Conservation (phyloP, 2,329 filamentous ascomycete species). For the Dothideomycetes sp. region DNA sequence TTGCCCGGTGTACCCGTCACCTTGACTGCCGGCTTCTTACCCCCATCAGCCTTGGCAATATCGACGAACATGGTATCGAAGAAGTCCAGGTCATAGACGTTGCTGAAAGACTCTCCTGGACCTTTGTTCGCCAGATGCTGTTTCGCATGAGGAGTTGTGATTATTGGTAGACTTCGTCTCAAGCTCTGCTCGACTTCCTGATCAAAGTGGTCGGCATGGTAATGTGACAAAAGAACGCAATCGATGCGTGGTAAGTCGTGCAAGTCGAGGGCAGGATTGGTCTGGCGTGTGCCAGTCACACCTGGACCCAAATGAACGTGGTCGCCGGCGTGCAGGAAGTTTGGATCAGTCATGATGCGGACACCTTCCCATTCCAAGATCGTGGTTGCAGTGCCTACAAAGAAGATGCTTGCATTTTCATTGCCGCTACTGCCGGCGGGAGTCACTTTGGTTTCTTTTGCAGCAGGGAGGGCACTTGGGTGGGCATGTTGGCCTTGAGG, state of each 20-base stretch:
- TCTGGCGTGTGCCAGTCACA: conserved; percentile 43
- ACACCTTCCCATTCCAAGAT: conserved; percentile 43
- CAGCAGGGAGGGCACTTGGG: conserved; percentile 26
- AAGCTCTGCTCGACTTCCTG: conserved; percentile 39
- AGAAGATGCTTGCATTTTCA: conserved; percentile 38
- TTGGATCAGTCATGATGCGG: conserved; percentile 47
- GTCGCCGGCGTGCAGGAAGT: conserved; percentile 55
- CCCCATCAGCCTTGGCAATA: conserved; percentile 17
- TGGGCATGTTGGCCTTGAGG: conserved; percentile 11
- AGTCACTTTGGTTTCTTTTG: conserved; percentile 35
- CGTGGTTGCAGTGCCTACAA: conserved; percentile 47
- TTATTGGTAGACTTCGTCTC: conserved; percentile 46
- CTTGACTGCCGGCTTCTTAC: conserved; percentile 35
- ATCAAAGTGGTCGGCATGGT: conserved; percentile 52
- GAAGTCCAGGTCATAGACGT: conserved; percentile 44
- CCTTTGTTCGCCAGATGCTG: conserved; percentile 34
- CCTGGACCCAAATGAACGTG: conserved; percentile 57
- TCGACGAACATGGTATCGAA: conserved; percentile 43
- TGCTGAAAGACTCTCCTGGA: conserved; percentile 40
- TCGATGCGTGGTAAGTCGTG: conserved; percentile 50
- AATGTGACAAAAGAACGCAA: conserved; percentile 50
- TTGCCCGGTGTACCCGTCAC: conserved; percentile 55
- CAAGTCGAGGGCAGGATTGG: conserved; percentile 50
- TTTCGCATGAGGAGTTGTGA: conserved; percentile 53
- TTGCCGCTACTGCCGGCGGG: conserved; percentile 25